A percentile compares a stretch with the other conserved stretches of the same genome.
These are phyloP conservation scores for Clavispora fructus DNA, from an alignment of 805 yeast genomes.

Conservation along the genomic window DNA sequence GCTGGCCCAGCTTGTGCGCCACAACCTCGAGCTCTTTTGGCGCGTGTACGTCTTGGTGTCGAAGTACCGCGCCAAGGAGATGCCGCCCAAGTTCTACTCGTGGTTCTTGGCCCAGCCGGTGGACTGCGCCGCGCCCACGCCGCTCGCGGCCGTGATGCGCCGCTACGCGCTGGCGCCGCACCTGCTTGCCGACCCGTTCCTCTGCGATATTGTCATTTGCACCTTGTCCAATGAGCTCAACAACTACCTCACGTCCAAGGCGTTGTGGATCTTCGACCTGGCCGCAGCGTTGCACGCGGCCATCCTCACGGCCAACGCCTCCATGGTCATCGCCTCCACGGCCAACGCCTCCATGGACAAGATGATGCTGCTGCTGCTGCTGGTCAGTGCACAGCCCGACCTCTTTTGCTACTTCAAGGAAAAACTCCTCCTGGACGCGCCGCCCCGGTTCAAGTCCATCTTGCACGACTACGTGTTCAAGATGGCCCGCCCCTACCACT, in stretches of 20 bases:
- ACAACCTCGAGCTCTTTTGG: conserved; percentile 39
- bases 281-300: conserved; percentile 47
- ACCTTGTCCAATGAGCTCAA: conserved; percentile 35
- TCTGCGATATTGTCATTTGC: conserved; percentile 22
- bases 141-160: conserved; percentile 14
- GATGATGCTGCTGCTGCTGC: not conserved
- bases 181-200: conserved; percentile 16
- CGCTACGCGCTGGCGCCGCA: conserved; percentile 17
- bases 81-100: conserved; percentile 17
- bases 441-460: conserved; percentile 46
- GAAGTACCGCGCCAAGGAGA: conserved; percentile 25
- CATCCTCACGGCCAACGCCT: conserved; percentile 47
- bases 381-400: conserved; percentile 7
- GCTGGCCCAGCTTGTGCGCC: conserved; percentile 26
- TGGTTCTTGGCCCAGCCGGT: conserved; percentile 19
- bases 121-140: not conserved
- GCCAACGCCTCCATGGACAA: conserved; percentile 39
- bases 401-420: conserved; percentile 43
- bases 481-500: conserved; percentile 35
- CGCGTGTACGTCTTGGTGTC: conserved; percentile 44
- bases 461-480: conserved; percentile 43
- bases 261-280: conserved; percentile 25
- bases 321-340: conserved; percentile 27
- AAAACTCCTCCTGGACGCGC: conserved; percentile 45
- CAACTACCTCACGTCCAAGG: conserved; percentile 14